These are phyloP conservation scores for Elsinoe ampelina DNA, from an alignment of 2,329 filamentous ascomycete genomes.

Conservation along the genomic window DNA sequence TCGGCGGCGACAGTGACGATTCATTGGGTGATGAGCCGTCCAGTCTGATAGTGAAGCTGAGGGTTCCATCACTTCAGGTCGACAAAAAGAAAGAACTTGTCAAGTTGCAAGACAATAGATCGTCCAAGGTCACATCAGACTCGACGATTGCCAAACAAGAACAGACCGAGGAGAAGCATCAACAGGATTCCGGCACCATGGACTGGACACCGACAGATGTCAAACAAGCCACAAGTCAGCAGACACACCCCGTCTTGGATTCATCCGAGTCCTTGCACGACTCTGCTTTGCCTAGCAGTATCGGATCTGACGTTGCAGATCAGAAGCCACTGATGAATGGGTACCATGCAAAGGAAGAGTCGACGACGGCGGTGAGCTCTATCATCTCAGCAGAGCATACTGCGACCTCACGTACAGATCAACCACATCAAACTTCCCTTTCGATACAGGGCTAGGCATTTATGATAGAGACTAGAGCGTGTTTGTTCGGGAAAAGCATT, in stretches of 20 bases:
- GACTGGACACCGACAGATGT: neutral
- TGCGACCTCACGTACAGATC: neutral
- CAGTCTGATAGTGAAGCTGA: conserved; percentile 67
- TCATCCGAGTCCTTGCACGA: neutral
- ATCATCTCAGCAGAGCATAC: neutral
- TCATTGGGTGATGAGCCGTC: conserved; percentile 28
- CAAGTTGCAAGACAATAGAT: neutral
- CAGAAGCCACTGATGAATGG: neutral
- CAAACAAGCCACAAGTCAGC: neutral
- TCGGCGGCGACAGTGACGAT: conserved; percentile 34
- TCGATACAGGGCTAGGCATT: neutral
- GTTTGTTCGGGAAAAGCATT: neutral
- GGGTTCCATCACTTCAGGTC: conserved; percentile 15
- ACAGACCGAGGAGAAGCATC: neutral
- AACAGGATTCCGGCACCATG: neutral
- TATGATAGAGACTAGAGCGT: neutral
- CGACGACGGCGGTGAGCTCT: neutral
- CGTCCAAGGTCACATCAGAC: neutral
- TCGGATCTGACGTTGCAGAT: neutral
- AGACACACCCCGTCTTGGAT: neutral
- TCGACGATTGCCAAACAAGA: neutral
- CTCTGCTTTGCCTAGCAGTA: neutral
- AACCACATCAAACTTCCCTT: neutral
- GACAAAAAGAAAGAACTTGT: neutral
- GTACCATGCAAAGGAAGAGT: neutral